Conservation (phyloP, 768 basidiomycete species). For the Boletus fagicola region DNA sequence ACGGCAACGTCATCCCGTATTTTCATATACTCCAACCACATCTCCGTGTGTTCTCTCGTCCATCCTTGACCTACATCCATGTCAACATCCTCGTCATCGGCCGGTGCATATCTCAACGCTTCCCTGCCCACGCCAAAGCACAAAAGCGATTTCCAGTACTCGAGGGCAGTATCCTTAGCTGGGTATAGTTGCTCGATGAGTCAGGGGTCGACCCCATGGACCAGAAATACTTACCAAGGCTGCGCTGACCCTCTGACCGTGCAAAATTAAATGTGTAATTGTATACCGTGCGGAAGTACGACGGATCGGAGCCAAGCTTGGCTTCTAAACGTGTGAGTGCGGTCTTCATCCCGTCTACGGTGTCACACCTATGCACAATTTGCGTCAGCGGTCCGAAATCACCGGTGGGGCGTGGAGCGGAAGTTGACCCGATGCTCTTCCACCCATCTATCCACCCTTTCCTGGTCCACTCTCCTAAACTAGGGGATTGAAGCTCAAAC, state of each 20-base stretch:
- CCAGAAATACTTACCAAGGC: constrained; percentile 55
- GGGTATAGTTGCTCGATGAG: neutral
- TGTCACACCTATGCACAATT: constrained; percentile 53
- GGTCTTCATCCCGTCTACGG: constrained; percentile 57
- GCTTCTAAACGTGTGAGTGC: constrained; percentile 53
- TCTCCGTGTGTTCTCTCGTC: constrained; percentile 56
- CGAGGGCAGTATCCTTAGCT: constrained; percentile 71
- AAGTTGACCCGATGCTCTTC: constrained; percentile 64
- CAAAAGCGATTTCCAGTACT: constrained; percentile 76
- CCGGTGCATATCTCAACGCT: constrained; percentile 49
- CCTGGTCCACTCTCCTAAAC: constrained; percentile 67
- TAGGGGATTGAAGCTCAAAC: constrained; percentile 73
- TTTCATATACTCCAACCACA: constrained; percentile 78
- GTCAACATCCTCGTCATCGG: constrained; percentile 48
- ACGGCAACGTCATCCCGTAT: constrained; percentile 70
- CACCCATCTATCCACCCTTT: constrained; percentile 80
- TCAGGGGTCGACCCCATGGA: neutral
- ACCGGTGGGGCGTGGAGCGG: neutral
- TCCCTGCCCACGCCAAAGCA: constrained; percentile 68
- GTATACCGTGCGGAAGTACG: constrained; percentile 78
- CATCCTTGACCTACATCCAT: constrained; percentile 50
- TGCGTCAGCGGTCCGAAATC: constrained; percentile 4
- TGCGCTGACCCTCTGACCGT: constrained; percentile 71
- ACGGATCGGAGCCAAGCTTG: constrained; percentile 60
- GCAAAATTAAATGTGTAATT: constrained; percentile 80